These are phyloP conservation scores for Rauvolfia tetraphylla DNA, from an alignment of 257 asterid genomes.

Conservation along the genomic window DNA sequence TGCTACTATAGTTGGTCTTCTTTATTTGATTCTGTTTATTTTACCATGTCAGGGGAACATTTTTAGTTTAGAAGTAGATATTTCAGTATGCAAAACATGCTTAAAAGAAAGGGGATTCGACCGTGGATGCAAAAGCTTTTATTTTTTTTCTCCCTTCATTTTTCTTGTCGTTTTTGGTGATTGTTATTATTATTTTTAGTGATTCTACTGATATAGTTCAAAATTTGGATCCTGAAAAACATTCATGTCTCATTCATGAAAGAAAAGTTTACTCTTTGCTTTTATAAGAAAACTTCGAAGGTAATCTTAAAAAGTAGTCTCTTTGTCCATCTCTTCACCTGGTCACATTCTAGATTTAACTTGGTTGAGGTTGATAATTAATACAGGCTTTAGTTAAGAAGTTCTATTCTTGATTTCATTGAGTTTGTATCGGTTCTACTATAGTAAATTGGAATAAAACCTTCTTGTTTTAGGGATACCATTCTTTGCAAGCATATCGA, in stretches of 20 bases:
- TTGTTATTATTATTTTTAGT: background rate
- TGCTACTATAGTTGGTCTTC: background rate
- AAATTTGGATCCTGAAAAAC: background rate
- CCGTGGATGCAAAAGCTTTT: background rate
- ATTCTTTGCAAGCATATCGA: slow-evolving; percentile 42
- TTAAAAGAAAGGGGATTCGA: background rate
- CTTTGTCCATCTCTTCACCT: background rate
- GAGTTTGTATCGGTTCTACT: background rate
- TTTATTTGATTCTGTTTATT: background rate
- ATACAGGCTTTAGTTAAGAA: background rate
- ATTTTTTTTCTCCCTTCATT: background rate
- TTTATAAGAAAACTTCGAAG: background rate
- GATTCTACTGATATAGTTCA: background rate
- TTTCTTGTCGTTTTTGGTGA: background rate
- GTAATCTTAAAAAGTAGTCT: background rate
- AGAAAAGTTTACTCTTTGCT: background rate
- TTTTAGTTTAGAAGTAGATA: background rate
- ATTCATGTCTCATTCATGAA: background rate
- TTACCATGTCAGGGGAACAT: background rate
- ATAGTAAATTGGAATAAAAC: background rate
- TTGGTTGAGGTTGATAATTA: background rate
- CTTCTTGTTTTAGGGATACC: slow-evolving; percentile 34
- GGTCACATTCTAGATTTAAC: background rate
- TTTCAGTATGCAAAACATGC: background rate
- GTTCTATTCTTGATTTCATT: background rate